Evolutionary conservation across 2,329 filamentous ascomycete species (phyloP).

Genomic region (Elsinoe batatas): DNA sequence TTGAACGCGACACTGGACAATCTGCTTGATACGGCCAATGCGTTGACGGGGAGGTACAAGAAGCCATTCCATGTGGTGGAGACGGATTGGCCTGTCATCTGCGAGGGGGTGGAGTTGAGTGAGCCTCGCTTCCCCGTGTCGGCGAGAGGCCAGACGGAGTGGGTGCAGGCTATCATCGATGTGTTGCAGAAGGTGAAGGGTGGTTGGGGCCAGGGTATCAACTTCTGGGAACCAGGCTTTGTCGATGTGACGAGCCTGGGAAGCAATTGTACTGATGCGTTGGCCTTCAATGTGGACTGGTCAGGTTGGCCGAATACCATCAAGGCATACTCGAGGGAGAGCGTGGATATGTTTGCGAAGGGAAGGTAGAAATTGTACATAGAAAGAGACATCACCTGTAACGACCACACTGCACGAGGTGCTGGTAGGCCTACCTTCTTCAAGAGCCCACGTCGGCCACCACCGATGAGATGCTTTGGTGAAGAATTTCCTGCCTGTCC

Average conservation of each 20-base stretch:
- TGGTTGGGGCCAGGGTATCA: conserved; percentile 23
- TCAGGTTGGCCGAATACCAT: conserved; percentile 19
- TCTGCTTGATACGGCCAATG: conserved; percentile 20
- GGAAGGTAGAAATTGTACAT: not conserved
- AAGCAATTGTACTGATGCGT: conserved; percentile 22
- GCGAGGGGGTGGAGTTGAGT: conserved; percentile 20
- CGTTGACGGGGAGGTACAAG: conserved; percentile 22
- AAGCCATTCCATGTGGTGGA: conserved; percentile 26
- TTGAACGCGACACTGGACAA: conserved; percentile 23
- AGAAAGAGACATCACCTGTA: not conserved
- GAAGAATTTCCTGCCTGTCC: too few species aligned
- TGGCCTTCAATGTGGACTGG: conserved; percentile 26
- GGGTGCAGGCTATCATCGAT: conserved; percentile 21
- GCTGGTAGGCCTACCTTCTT: too few species aligned
- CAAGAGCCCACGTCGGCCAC: too few species aligned
- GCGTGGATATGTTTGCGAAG: conserved; percentile 22
- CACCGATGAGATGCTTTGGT: too few species aligned
- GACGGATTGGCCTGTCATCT: conserved; percentile 26
- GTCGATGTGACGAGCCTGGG: conserved; percentile 23
- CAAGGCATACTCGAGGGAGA: conserved; percentile 23
- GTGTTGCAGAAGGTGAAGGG: conserved; percentile 16
- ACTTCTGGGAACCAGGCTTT: conserved; percentile 28
- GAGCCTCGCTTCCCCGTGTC: conserved; percentile 22
- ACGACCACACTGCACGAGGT: too few species aligned
- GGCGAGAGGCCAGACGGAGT: conserved; percentile 22